Base-by-base conservation (phyloP, 306 rosid genomes). In the Clitoria ternatea region DNA sequence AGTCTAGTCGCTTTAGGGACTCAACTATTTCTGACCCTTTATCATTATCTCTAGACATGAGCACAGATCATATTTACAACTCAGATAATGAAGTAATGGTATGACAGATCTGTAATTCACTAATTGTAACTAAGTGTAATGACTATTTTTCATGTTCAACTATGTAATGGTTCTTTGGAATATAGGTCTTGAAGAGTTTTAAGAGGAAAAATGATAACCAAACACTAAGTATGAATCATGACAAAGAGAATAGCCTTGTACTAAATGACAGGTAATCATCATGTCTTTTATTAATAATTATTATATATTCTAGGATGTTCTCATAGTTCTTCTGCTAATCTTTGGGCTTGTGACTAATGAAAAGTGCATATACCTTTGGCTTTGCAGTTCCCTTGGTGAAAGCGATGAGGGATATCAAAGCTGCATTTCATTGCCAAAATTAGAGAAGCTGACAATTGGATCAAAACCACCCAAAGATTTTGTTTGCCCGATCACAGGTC, bases 401-500 rank as follows among this genome's bases (percentile, higher is more conserved):
- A 85, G 76, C 68, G 84, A 87, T 19, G 97, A 88, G 13, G 96
- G 88, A 64, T 75, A 76, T 73, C 90, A 80, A 57, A 80, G 92
- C 74, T 44, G 44, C 10, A 56, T n/a, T 76, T 74, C 86, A 33
- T 61, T 80, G 23, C 77, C 88, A 9, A 82, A 66, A 33, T 83
- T 96, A 4, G 90, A 85, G 65, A 88, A 79, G 72, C 57, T 30
- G 37, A 62, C 44, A n/a, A 33, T 71, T 42, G 79, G 49, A 54
- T 68, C 86, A 45, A 88, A 87, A 81, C 94, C 94, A 24, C 94
- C 96, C 5, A 89, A 90, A 83, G 97, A 93, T 80, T 93, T 93
- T 49, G 92, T 93, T 29, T 93, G 98, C 44, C 89, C 96, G 32
- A 90, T 93, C 77, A 93, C 96, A 20, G 85, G 97, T 62, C 97